Evolutionary conservation across 768 basidiomycete species (phyloP).

Genomic region (Kwoniella dendrophila): DNA sequence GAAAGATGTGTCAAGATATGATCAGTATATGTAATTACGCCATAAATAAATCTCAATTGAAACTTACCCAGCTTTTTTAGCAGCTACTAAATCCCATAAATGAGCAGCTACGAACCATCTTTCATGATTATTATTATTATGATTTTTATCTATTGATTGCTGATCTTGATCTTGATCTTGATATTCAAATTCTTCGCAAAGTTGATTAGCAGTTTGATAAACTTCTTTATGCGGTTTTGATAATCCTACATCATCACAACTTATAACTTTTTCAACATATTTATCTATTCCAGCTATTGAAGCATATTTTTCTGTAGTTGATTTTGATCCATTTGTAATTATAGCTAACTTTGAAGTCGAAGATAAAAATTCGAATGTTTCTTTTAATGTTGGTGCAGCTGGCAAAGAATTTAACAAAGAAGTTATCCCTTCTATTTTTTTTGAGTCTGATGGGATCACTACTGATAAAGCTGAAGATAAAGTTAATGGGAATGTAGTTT

Average conservation of each 20-base stretch:
- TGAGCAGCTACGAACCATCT: conserved; percentile 45
- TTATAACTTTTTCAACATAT: conserved; percentile 26
- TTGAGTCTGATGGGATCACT: conserved; percentile 9
- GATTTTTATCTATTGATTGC: not conserved
- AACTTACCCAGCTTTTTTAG: conserved; percentile 37
- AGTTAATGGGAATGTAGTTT: conserved; percentile 24
- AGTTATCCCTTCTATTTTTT: conserved; percentile 19
- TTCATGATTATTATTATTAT: conserved; percentile 5
- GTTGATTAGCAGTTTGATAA: conserved; percentile 25
- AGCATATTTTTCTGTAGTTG: conserved; percentile 33
- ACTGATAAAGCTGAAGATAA: conserved; percentile 28
- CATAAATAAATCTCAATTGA: not conserved
- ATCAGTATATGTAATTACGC: not conserved
- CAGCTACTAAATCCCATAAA: conserved; percentile 38
- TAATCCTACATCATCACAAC: conserved; percentile 37
- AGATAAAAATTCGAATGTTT: conserved; percentile 12
- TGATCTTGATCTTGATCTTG: not conserved
- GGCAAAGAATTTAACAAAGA: conserved; percentile 19
- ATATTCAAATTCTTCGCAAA: conserved; percentile 16
- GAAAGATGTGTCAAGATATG: not conserved
- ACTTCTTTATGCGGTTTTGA: conserved; percentile 34
- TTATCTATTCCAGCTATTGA: conserved; percentile 19
- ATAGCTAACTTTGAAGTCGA: conserved; percentile 26
- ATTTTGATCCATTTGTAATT: conserved; percentile 35
- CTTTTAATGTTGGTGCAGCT: conserved; percentile 21